A percentile compares a stretch with the other conserved stretches of the same genome.
Evolutionary conservation across 345 rosid genomes (phyloP).

Genomic region (Eucalyptus pauciflora): DNA sequence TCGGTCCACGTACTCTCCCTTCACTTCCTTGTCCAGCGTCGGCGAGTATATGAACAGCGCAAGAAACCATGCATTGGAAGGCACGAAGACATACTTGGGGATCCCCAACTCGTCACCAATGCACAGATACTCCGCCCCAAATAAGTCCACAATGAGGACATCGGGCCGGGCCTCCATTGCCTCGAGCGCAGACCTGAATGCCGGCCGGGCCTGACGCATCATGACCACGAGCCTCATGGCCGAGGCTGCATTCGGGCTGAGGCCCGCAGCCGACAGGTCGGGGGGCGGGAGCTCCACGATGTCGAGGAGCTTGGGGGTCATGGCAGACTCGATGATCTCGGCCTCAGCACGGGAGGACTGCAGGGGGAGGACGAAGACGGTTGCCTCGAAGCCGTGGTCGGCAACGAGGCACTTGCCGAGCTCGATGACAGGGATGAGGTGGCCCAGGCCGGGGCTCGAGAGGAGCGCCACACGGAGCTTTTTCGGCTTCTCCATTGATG

Average conservation of each 20-base stretch:
- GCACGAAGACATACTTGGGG: constrained; percentile 12
- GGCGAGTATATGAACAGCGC: constrained; percentile 21
- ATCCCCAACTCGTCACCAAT: constrained; percentile 27
- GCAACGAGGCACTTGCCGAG: constrained; percentile 33
- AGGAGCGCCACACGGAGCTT: constrained; percentile 27
- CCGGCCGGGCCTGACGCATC: constrained; percentile 26
- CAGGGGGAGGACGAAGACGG: constrained; percentile 18
- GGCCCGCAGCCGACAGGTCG: constrained; percentile 8
- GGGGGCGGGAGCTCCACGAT: constrained; percentile 16
- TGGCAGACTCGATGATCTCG: constrained; percentile 2
- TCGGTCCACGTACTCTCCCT: constrained; percentile 20
- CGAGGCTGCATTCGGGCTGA: constrained; percentile 9
- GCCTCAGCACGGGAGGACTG: constrained; percentile 14
- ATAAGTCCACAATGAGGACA: neutral
- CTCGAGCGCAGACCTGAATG: constrained; percentile 17
- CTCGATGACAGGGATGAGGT: constrained; percentile 44
- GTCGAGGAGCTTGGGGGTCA: constrained; percentile 1
- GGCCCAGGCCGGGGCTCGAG: constrained; percentile 54
- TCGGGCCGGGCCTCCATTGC: constrained; percentile 17
- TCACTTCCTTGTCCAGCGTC: constrained; percentile 12
- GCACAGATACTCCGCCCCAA: constrained; percentile 6
- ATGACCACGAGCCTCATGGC: neutral
- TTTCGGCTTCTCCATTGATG: neutral
- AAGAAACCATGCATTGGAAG: constrained; percentile 43
- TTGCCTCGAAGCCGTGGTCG: constrained; percentile 16